Evolutionary conservation across 108 stramenopile species (phyloP).

Genomic region (Skeletonema grethae): DNA sequence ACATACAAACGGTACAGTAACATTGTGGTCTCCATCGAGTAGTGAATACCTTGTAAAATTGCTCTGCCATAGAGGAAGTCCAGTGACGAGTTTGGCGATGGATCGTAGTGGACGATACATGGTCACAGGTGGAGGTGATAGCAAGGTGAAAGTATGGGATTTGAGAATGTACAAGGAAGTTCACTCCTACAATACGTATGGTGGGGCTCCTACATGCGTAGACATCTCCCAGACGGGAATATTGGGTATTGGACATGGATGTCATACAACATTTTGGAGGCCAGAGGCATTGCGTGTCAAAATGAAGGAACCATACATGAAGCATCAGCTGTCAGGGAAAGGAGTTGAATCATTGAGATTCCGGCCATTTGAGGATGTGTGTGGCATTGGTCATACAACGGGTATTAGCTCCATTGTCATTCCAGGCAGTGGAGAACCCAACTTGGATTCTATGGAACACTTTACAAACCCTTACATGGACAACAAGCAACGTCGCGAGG

Average conservation of each 20-base stretch:
- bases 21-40: slow-evolving; percentile 94
- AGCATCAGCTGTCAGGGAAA: slow-evolving; percentile 71
- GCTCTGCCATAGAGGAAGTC: slow-evolving; percentile 86
- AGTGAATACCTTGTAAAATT: slow-evolving; percentile 87
- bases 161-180: slow-evolving; percentile 80
- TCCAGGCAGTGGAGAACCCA: slow-evolving; percentile 96
- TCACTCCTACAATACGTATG: slow-evolving; percentile 63
- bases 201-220: slow-evolving; percentile 70
- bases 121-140: slow-evolving; percentile 90
- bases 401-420: slow-evolving; percentile 93
- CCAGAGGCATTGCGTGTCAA: slow-evolving; percentile 76
- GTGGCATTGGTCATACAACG: slow-evolving; percentile 90
- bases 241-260: slow-evolving; percentile 85
- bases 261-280: slow-evolving; percentile 90
- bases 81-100: slow-evolving; percentile 84
- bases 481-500: slow-evolving; percentile 90
- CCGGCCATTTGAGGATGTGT: slow-evolving; percentile 98
- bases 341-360: slow-evolving; percentile 81
- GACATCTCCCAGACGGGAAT: slow-evolving; percentile 94
- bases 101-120: slow-evolving; percentile 84
- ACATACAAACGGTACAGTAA: slow-evolving; percentile 96
- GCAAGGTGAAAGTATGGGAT: slow-evolving; percentile 94
- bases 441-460: slow-evolving; percentile 92
- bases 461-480: slow-evolving; percentile 92
- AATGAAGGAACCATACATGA: slow-evolving; percentile 89